Percentiles rank a stretch among this genome's conserved stretches.
phyloP scores from a whole-genome alignment of 1,284 basidiomycete genomes.

The Apiotrichum sp. region DNA sequence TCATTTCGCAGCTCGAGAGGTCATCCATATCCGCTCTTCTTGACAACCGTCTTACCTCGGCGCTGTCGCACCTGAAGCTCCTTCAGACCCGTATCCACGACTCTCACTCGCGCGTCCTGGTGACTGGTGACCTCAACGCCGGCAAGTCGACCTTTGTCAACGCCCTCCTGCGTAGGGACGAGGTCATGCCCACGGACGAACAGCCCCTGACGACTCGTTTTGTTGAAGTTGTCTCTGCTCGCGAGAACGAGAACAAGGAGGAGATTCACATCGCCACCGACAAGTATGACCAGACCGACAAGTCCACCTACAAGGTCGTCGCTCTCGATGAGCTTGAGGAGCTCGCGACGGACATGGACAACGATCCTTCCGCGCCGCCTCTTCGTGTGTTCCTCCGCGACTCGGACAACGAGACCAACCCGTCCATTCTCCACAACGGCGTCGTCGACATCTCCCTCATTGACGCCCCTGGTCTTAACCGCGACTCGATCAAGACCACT shows the following conservation, averaged over 20 bases:
- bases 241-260: slow-evolving; percentile 59
- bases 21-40: slow-evolving; percentile 86
- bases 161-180: slow-evolving; percentile 69
- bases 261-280: slow-evolving; percentile 47
- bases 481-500: slow-evolving; percentile 92
- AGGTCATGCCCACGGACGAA: slow-evolving; percentile 95
- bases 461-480: slow-evolving; percentile 95
- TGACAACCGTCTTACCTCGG: slow-evolving; percentile 73
- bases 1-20: slow-evolving; percentile 88
- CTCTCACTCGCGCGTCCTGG: slow-evolving; percentile 89
- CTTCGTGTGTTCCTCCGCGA: slow-evolving; percentile 73
- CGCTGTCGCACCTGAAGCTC: slow-evolving; percentile 74
- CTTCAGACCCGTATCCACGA: slow-evolving; percentile 83
- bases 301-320: slow-evolving; percentile 67
- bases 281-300: slow-evolving; percentile 66
- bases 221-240: slow-evolving; percentile 91
- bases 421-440: slow-evolving; percentile 89
- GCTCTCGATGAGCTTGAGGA: slow-evolving; percentile 67
- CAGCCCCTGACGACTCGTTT: slow-evolving; percentile 97
- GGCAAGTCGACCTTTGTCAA: slow-evolving; percentile 99
- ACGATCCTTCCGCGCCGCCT: slow-evolving; percentile 60
- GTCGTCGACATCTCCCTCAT: slow-evolving; percentile 97
- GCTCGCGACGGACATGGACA: slow-evolving; percentile 65
- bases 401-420: slow-evolving; percentile 63
- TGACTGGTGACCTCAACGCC: slow-evolving; percentile 98